A percentile compares a stretch with the other conserved stretches of the same genome.
Evolutionary conservation across 345 rosid species (phyloP).

Genomic region (Eucalyptus erythrocorys): DNA sequence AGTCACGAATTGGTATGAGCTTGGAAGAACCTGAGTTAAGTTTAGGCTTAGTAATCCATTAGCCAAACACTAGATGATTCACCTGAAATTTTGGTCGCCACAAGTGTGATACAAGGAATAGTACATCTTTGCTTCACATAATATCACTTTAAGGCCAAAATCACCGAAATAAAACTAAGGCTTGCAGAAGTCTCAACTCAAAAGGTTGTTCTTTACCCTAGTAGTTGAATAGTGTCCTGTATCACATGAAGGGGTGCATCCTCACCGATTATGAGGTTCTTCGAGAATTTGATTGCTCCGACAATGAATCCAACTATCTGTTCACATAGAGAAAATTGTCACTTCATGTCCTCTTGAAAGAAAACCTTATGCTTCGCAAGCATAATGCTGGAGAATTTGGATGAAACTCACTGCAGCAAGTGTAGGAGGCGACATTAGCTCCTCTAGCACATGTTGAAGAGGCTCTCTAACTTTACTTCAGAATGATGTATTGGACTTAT

Average conservation of each 20-base stretch:
- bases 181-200: background rate
- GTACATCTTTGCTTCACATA: conserved; percentile 45
- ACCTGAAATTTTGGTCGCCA: too few species aligned
- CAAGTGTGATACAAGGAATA: conserved; percentile 78
- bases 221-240: conserved; percentile 59
- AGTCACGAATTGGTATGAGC: too few species aligned
- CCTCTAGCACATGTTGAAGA: conserved; percentile 42
- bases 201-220: conserved; percentile 38
- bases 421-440: conserved; percentile 73
- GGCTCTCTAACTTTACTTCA: conserved; percentile 17
- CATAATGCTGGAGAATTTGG: background rate
- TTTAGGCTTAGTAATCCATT: too few species aligned
- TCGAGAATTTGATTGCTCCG: conserved; percentile 54
- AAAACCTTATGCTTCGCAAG: background rate
- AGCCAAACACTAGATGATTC: too few species aligned
- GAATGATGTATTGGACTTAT: conserved; percentile 9
- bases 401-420: conserved; percentile 59
- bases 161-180: background rate
- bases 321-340: background rate
- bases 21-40: too few species aligned
- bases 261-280: conserved; percentile 60
- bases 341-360: background rate
- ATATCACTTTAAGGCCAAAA: background rate
- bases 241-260: conserved; percentile 59
- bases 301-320: conserved; percentile 71